Evolutionary conservation across 768 basidiomycete species (phyloP).

Genomic region (Trametes elegans): DNA sequence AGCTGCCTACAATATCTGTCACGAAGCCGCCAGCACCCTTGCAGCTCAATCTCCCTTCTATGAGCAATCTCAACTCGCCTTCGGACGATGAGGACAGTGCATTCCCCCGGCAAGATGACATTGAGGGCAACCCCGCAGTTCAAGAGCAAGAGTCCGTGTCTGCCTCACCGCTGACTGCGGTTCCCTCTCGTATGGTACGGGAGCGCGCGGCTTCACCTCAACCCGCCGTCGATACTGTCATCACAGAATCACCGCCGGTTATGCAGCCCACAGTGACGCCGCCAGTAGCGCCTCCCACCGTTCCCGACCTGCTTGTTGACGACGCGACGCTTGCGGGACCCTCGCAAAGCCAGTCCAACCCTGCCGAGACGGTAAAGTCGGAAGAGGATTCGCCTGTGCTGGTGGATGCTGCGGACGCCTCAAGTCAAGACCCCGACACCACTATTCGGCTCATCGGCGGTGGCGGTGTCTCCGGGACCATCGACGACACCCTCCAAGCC

Average conservation of each 20-base stretch:
- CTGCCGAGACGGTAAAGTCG: conserved; percentile 4
- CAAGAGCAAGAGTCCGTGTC: neutral
- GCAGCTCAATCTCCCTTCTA: conserved; percentile 69
- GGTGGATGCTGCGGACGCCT: conserved; percentile 20
- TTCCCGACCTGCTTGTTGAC: conserved; percentile 12
- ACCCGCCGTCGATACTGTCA: neutral
- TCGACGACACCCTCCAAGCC: conserved; percentile 29
- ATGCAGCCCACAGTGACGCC: neutral
- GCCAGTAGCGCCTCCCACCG: neutral
- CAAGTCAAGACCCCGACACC: conserved; percentile 31
- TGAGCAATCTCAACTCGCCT: conserved; percentile 38
- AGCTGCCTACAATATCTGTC: conserved; percentile 56
- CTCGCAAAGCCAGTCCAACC: neutral
- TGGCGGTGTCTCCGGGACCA: conserved; percentile 44
- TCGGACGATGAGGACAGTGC: conserved; percentile 36
- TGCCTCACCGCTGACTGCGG: conserved; percentile 4
- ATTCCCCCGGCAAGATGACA: conserved; percentile 26
- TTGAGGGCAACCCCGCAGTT: conserved; percentile 19
- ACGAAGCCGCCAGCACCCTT: conserved; percentile 70
- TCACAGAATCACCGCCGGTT: conserved; percentile 11
- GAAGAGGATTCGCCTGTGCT: conserved; percentile 28
- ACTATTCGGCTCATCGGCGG: conserved; percentile 63
- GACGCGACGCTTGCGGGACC: conserved; percentile 8
- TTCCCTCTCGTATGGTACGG: conserved; percentile 9
- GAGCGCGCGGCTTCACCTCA: conserved; percentile 12